Percentiles rank a stretch among this genome's conserved stretches.
Evolutionary conservation across 2,329 filamentous ascomycete genomes (phyloP).

Genomic region (Aspergillus thermomutatus): DNA sequence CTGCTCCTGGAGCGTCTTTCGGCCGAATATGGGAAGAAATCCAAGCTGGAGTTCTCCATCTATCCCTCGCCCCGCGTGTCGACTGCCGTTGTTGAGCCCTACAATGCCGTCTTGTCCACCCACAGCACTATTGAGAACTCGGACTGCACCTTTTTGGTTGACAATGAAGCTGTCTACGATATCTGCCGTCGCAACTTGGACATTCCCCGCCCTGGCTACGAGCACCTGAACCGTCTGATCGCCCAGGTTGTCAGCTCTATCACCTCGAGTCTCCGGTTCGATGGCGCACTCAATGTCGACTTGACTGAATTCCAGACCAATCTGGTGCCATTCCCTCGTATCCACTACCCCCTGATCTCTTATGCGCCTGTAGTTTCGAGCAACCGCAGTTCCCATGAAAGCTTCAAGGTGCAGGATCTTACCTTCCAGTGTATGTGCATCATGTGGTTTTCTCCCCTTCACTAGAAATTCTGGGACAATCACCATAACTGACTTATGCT

Average conservation of each 20-base stretch:
- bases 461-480: background rate
- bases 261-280: conserved; percentile 62
- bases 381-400: conserved; percentile 77
- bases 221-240: conserved; percentile 64
- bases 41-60: conserved; percentile 64
- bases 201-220: conserved; percentile 61
- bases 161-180: conserved; percentile 67
- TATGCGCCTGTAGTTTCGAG: conserved; percentile 64
- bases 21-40: conserved; percentile 65
- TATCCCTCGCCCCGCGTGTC: conserved; percentile 64
- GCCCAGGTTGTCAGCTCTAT: conserved; percentile 67
- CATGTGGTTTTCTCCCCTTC: background rate
- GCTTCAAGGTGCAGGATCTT: conserved; percentile 77
- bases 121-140: conserved; percentile 66
- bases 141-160: conserved; percentile 66
- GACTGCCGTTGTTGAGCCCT: conserved; percentile 66
- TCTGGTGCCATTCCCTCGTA: conserved; percentile 64
- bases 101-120: conserved; percentile 57
- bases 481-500: conserved; percentile 8
- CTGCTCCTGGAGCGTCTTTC: conserved; percentile 63
- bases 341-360: conserved; percentile 64
- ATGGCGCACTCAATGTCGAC: conserved; percentile 65
- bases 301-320: conserved; percentile 69
- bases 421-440: conserved; percentile 57
- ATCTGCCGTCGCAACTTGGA: conserved; percentile 64